Percentiles rank a stretch among this genome's conserved stretches.
phyloP scores from a whole-genome alignment of 2,329 filamentous ascomycete species.

The Rugonectria rugulosa region DNA sequence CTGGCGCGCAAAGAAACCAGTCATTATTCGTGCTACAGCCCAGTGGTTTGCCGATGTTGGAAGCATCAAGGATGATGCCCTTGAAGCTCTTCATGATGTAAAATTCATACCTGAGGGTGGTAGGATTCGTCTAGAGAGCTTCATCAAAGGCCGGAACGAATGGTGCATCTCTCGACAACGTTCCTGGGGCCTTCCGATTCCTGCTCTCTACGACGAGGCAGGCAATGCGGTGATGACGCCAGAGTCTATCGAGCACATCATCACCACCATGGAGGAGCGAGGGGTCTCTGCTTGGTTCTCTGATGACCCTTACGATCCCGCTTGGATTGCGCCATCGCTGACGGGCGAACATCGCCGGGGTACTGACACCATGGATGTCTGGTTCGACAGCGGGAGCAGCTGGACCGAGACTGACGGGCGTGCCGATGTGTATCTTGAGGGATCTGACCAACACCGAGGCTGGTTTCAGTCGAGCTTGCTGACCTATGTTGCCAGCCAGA shows the following conservation, averaged over 20 bases:
- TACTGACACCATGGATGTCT: constrained; percentile 97
- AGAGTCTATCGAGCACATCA: constrained; percentile 84
- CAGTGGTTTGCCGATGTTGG: constrained; percentile 98
- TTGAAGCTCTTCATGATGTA: constrained; percentile 74
- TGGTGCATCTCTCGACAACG: constrained; percentile 98
- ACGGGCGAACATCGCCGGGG: constrained; percentile 73
- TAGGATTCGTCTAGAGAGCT: constrained; percentile 79
- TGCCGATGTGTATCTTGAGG: constrained; percentile 92
- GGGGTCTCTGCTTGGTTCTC: constrained; percentile 97
- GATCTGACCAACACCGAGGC: constrained; percentile 93
- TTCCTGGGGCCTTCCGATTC: constrained; percentile 96
- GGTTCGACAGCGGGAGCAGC: constrained; percentile 97
- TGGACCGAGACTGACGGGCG: constrained; percentile 71
- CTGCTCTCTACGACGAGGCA: constrained; percentile 79
- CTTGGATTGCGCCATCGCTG: constrained; percentile 77
- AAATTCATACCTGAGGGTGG: constrained; percentile 81
- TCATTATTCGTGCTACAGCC: constrained; percentile 90
- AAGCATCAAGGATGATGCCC: constrained; percentile 77
- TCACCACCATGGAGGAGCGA: constrained; percentile 76
- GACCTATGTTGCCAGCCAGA: constrained; percentile 77
- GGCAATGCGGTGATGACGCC: constrained; percentile 81
- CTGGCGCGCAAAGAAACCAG: constrained; percentile 93
- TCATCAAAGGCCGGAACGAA: constrained; percentile 86
- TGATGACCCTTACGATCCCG: constrained; percentile 75
- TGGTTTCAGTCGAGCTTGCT: constrained; percentile 98